Conservation (phyloP, 2,329 filamentous ascomycete genomes). For the Pseudogymnoascus sp. region DNA sequence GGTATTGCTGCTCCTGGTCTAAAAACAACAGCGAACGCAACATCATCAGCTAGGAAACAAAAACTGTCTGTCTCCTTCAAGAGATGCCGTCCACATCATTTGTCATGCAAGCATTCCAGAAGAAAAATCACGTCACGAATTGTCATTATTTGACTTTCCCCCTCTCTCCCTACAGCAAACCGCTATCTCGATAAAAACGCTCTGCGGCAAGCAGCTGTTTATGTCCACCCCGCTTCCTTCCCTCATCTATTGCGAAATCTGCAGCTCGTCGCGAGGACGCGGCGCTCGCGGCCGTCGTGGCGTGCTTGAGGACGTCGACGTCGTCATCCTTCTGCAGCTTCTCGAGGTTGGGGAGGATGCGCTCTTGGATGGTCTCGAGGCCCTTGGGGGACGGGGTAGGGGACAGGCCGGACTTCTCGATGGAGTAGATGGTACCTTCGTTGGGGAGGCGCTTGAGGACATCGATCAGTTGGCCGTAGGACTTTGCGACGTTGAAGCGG, state of each 20-base stretch:
- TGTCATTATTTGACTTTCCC: conserved; percentile 5
- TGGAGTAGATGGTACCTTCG: conserved; percentile 74
- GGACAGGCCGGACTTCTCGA: conserved; percentile 69
- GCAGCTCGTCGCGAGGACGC: conserved; percentile 45
- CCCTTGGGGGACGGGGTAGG: conserved; percentile 62
- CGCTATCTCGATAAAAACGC: not conserved
- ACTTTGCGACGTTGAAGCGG: conserved; percentile 98
- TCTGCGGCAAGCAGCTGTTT: conserved; percentile 20
- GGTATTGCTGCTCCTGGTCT: conserved; percentile 30
- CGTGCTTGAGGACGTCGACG: conserved; percentile 96
- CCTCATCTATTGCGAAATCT: conserved; percentile 40
- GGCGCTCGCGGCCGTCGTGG: conserved; percentile 71
- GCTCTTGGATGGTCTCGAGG: conserved; percentile 74
- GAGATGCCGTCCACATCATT: conserved; percentile 7
- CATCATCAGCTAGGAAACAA: conserved; percentile 8
- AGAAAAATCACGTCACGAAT: conserved; percentile 17
- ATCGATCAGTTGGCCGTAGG: conserved; percentile 81
- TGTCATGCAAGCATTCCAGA: conserved; percentile 9
- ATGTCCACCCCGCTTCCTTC: not conserved
- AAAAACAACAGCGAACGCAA: conserved; percentile 22
- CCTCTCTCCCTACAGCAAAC: conserved; percentile 17
- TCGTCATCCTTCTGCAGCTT: conserved; percentile 97
- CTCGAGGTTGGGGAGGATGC: conserved; percentile 82
- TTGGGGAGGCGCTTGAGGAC: conserved; percentile 89
- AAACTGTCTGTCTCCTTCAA: not conserved